A percentile compares a stretch with the other conserved stretches of the same genome.
phyloP scores from a whole-genome alignment of 306 rosid genomes.

The Crotalaria pallida region DNA sequence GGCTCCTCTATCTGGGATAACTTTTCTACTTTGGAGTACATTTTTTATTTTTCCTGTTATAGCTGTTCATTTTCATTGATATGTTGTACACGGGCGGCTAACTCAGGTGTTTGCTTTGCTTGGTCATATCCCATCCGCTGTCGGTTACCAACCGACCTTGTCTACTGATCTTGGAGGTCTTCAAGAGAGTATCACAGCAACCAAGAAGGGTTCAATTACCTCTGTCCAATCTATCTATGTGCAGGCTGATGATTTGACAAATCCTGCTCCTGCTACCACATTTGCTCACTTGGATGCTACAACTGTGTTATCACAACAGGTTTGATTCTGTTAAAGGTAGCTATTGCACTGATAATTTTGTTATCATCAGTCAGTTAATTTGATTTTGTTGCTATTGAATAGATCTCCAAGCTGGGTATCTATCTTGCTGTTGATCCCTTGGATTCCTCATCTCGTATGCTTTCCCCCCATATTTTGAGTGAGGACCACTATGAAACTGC shows the following conservation, averaged over 20 bases:
- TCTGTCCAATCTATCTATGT: conserved; percentile 98
- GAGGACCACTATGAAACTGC: conserved; percentile 86
- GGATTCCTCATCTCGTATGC: conserved; percentile 98
- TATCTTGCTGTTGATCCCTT: conserved; percentile 96
- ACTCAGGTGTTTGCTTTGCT: conserved; percentile 99
- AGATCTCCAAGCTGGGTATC: conserved; percentile 98
- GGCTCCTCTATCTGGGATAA: neutral
- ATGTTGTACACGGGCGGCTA: conserved; percentile 68
- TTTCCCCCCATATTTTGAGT: conserved; percentile 91
- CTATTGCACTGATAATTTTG: neutral
- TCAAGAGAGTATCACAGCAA: conserved; percentile 96
- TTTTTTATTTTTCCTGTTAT: neutral
- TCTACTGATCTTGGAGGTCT: conserved; percentile 98
- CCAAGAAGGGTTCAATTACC: conserved; percentile 96
- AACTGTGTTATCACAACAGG: conserved; percentile 94
- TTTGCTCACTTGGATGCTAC: conserved; percentile 99
- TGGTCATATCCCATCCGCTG: conserved; percentile 99
- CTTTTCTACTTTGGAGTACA: neutral
- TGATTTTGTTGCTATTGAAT: conserved; percentile 9
- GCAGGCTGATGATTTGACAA: conserved; percentile 99
- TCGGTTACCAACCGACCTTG: conserved; percentile 95
- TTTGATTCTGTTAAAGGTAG: conserved; percentile 10
- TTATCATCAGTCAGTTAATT: neutral
- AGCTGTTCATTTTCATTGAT: neutral
- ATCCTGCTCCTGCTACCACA: conserved; percentile 99